These are phyloP conservation scores for Microdochium bolleyi DNA, from an alignment of 2,329 filamentous ascomycete species.

Conservation along the genomic window DNA sequence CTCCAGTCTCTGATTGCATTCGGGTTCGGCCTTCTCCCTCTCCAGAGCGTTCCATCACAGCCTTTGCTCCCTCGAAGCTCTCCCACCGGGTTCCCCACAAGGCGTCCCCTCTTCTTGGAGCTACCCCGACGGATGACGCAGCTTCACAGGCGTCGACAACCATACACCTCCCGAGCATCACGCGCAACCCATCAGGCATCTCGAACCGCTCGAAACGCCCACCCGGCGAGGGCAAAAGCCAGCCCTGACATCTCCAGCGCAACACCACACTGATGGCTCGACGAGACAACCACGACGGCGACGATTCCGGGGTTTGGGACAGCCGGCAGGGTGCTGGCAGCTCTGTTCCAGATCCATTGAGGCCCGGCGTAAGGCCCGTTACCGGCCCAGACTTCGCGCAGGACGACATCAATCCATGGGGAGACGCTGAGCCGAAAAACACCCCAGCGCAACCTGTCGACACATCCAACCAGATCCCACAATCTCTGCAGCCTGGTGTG, in stretches of 20 bases:
- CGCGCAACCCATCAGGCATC: not conserved
- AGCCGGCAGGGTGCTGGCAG: constrained; percentile 6
- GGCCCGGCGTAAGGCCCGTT: constrained; percentile 16
- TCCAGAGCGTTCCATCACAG: too few species aligned
- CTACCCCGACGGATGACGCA: not conserved
- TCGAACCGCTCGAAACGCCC: not conserved
- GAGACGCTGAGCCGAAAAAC: constrained; percentile 10
- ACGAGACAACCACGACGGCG: not conserved
- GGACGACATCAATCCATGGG: constrained; percentile 26
- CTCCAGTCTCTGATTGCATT: not conserved
- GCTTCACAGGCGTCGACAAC: not conserved
- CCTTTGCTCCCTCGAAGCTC: too few species aligned
- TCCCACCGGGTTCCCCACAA: not conserved
- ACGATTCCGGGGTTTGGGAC: constrained; percentile 4
- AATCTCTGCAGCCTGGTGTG: constrained; percentile 20
- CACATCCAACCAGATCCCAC: constrained; percentile 18
- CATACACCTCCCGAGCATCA: not conserved
- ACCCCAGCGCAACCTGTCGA: constrained; percentile 5
- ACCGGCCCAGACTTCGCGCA: constrained; percentile 17
- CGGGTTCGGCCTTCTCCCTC: too few species aligned
- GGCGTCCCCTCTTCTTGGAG: not conserved
- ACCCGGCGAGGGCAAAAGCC: too few species aligned
- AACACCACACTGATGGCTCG: not conserved
- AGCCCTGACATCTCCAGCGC: too few species aligned
- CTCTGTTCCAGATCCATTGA: constrained; percentile 21